Evolutionary conservation across 257 asterid genomes (phyloP).

Genomic region (Leptodermis oblonga): DNA sequence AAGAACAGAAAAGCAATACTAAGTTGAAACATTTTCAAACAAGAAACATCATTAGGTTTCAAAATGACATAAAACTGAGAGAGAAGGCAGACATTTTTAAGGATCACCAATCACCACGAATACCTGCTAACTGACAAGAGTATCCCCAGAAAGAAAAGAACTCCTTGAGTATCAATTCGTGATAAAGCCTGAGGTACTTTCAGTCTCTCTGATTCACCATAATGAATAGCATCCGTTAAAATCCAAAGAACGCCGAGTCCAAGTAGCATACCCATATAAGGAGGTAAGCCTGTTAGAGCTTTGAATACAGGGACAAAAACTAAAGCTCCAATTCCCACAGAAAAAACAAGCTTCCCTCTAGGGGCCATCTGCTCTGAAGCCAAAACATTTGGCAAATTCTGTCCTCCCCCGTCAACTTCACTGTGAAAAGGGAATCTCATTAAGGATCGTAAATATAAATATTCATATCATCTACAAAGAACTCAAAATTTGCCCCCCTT

Average conservation of each 20-base stretch:
- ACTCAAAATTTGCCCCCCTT: constrained; percentile 7
- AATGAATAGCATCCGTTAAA: constrained; percentile 95
- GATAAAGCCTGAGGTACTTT: constrained; percentile 98
- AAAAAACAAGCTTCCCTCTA: constrained; percentile 87
- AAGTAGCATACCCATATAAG: constrained; percentile 90
- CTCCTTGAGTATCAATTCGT: constrained; percentile 96
- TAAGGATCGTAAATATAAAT: constrained; percentile 1
- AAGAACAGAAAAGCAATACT: not conserved
- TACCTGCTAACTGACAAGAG: constrained; percentile 98
- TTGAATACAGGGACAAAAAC: constrained; percentile 87
- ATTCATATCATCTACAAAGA: not conserved
- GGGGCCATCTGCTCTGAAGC: constrained; percentile 97
- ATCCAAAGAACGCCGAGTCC: constrained; percentile 97
- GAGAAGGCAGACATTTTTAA: not conserved
- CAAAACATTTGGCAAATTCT: constrained; percentile 54
- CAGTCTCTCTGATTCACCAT: constrained; percentile 84
- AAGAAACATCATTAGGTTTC: not conserved
- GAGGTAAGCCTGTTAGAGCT: constrained; percentile 87
- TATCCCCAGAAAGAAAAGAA: constrained; percentile 97
- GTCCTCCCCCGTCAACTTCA: constrained; percentile 76
- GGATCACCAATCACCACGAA: not conserved
- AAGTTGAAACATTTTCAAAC: not conserved
- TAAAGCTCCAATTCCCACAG: constrained; percentile 82
- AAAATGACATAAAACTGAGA: not conserved
- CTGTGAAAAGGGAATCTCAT: constrained; percentile 35